Conservation (phyloP, 2,329 filamentous ascomycete species). For the Elsinoe perseae region DNA sequence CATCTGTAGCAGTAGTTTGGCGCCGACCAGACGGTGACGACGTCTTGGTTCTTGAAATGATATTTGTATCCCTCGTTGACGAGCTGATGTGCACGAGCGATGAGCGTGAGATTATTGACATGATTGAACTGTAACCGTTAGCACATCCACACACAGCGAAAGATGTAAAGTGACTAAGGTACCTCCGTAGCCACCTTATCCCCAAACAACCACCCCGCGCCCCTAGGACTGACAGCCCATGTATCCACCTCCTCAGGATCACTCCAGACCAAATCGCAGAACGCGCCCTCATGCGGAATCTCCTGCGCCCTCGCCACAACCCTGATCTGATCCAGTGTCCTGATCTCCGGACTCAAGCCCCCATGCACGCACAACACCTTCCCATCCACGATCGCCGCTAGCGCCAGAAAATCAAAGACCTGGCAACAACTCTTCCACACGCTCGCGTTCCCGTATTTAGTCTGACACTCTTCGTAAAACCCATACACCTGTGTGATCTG, state of each 20-base stretch:
- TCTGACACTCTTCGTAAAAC: constrained; percentile 97
- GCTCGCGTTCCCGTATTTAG: constrained; percentile 98
- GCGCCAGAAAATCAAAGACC: constrained; percentile 94
- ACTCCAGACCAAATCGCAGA: constrained; percentile 97
- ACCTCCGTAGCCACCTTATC: constrained; percentile 64
- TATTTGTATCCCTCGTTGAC: constrained; percentile 81
- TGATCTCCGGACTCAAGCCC: constrained; percentile 89
- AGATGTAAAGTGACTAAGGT: constrained; percentile 18
- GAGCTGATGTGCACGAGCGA: constrained; percentile 65
- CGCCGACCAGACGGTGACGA: constrained; percentile 80
- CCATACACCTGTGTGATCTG: constrained; percentile 99
- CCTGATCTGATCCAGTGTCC: constrained; percentile 91
- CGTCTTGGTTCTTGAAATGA: constrained; percentile 89
- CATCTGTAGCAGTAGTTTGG: constrained; percentile 97
- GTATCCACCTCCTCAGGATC: constrained; percentile 88
- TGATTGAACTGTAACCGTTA: constrained; percentile 54
- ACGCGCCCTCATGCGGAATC: constrained; percentile 94
- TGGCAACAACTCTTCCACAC: constrained; percentile 99
- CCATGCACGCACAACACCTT: constrained; percentile 99
- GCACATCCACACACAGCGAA: not conserved
- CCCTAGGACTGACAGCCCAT: constrained; percentile 59
- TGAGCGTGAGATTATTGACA: constrained; percentile 63
- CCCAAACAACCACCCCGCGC: constrained; percentile 60
- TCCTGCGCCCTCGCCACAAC: constrained; percentile 95
- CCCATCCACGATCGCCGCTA: constrained; percentile 96